Evolutionary conservation across 2,329 filamentous ascomycete genomes (phyloP).

Genomic region (Escovopsis sp.): DNA sequence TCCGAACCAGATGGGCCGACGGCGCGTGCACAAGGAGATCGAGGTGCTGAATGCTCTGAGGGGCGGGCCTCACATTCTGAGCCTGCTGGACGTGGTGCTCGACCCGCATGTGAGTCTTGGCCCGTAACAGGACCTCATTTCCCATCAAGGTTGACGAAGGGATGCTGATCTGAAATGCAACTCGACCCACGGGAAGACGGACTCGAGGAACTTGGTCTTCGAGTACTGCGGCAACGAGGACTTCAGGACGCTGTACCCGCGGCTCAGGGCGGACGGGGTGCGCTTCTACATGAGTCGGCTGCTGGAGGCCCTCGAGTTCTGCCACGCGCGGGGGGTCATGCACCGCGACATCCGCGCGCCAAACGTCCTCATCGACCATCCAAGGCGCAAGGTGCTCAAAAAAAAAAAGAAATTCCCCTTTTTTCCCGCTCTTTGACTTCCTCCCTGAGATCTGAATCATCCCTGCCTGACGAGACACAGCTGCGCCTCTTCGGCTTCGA

Average conservation of each 20-base stretch:
- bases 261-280: conserved; percentile 94
- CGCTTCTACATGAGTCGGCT: conserved; percentile 96
- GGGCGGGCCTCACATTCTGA: conserved; percentile 91
- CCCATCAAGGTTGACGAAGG: too few species aligned
- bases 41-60: conserved; percentile 98
- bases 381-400: too few species aligned
- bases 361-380: conserved; percentile 97
- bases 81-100: conserved; percentile 84
- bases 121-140: too few species aligned
- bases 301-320: conserved; percentile 93
- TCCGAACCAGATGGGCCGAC: conserved; percentile 99
- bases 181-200: too few species aligned
- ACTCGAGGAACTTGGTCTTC: conserved; percentile 94
- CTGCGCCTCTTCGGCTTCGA: conserved; percentile 97
- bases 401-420: too few species aligned
- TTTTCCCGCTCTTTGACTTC: too few species aligned
- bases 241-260: conserved; percentile 91
- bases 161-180: too few species aligned
- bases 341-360: conserved; percentile 98
- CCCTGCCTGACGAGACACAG: conserved; percentile 26
- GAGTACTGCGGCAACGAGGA: conserved; percentile 99
- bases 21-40: conserved; percentile 99
- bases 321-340: conserved; percentile 99
- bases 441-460: conserved; percentile 5
- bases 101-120: conserved; percentile 59